Base-by-base conservation (phyloP, 331 rosid genomes). In the Rosa hybrid region DNA sequence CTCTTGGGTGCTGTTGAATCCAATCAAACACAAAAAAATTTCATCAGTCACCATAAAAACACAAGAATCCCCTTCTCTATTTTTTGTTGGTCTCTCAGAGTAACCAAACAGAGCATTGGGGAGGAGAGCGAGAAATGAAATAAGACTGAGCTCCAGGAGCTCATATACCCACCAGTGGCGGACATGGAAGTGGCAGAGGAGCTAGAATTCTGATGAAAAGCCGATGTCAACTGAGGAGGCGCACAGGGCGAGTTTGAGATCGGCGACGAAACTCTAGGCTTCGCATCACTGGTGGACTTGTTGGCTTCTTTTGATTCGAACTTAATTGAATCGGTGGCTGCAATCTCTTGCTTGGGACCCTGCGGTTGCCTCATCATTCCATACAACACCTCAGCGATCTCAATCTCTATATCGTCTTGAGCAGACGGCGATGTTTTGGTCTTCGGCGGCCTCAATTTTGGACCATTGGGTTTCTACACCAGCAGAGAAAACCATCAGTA, bases 401-500 rank as follows among this genome's bases (percentile, higher is more conserved):
- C 99, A 79, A 90, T 96, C 90, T 96, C 99, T 85, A 96, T 88
- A 85, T 94, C 99, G 4, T 96, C 98, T 75, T 93, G 99, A 25
- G 88, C 88, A 5, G 87, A 82, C 21, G 94, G 81, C 0, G 93
- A 82, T 4, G 93, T 42, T 81, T 88, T 93, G 0, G 93, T 82
- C 85, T 92, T 93, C 7, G 92, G 94, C n/a, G 92, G 97, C 71
- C 92, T 81, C 45, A 84, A 90, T 79, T 92, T 96, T 0, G 90
- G 88, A 27, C 92, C 97, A 85, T 86, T 91, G 4, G 84, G 89
- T 90, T 93, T 96, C 99, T 93, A 65, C 83, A 90, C 75, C 77
- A 76, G 25, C 74, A 86, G 5, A 74, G 57, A 59, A 77, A 77
- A 12, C 68, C 18, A 84, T 87, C 86, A 88, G 76, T 48, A 74